Conservation (phyloP, 2,329 filamentous ascomycete genomes). For the Ascochyta viciae-villosae region DNA sequence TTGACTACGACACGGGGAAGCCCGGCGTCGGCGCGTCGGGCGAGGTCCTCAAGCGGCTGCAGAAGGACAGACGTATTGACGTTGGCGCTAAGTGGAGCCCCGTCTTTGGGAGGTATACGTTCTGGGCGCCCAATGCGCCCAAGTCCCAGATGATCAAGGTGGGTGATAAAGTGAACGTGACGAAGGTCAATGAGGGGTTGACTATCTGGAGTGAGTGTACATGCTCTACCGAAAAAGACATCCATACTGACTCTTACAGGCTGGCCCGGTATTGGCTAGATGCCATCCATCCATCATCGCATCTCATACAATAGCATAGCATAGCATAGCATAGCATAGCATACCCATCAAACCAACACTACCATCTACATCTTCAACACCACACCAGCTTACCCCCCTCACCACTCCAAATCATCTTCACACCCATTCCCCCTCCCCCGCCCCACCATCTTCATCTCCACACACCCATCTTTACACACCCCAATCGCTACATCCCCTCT, state of each 20-base stretch:
- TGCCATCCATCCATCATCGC: not conserved
- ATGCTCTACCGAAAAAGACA: too few species aligned
- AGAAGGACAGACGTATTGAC: conserved; percentile 55
- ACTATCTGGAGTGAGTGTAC: conserved; percentile 53
- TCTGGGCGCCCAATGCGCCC: conserved; percentile 39
- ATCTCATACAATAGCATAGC: too few species aligned
- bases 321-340: too few species aligned
- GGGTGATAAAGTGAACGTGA: conserved; percentile 54
- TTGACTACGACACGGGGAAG: conserved; percentile 56
- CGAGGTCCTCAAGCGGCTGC: conserved; percentile 54
- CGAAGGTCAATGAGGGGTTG: conserved; percentile 48
- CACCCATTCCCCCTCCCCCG: conserved; percentile 1
- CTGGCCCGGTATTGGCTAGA: conserved; percentile 11
- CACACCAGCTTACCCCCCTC: too few species aligned
- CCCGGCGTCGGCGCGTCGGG: conserved; percentile 48
- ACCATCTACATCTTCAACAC: too few species aligned
- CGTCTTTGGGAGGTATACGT: conserved; percentile 58
- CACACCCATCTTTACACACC: not conserved
- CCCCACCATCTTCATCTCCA: not conserved
- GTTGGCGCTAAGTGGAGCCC: conserved; percentile 55
- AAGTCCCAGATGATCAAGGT: conserved; percentile 36
- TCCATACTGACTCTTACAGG: conserved; percentile 1
- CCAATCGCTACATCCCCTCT: conserved; percentile 3
- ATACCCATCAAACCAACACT: too few species aligned
- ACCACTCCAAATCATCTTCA: not conserved